phyloP scores from a whole-genome alignment of 2,329 filamentous ascomycete species.

The Verticillium albo-atrum region DNA sequence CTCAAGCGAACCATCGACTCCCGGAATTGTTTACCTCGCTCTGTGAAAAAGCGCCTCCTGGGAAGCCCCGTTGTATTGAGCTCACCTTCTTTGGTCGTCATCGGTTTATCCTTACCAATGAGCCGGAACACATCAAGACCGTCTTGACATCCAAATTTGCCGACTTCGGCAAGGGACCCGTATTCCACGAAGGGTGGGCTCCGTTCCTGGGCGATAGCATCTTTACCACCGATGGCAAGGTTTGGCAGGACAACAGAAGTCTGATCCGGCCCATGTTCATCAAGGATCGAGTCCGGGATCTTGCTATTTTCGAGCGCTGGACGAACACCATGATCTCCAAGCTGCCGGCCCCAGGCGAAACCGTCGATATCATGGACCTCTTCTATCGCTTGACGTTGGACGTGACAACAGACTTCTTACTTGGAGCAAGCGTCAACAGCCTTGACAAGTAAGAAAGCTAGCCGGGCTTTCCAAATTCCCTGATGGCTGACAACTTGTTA shows the following conservation, averaged over 20 bases:
- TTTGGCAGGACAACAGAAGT: constrained; percentile 50
- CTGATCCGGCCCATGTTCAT: constrained; percentile 51
- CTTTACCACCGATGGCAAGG: constrained; percentile 46
- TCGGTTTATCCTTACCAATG: constrained; percentile 41
- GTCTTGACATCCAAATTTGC: constrained; percentile 49
- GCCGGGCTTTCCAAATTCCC: not conserved
- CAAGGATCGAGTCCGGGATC: constrained; percentile 40
- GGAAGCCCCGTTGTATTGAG: constrained; percentile 31
- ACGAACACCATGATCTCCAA: constrained; percentile 52
- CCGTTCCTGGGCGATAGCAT: constrained; percentile 52
- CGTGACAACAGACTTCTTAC: constrained; percentile 63
- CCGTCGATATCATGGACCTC: constrained; percentile 56
- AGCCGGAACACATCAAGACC: constrained; percentile 44
- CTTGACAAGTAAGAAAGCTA: constrained; percentile 29
- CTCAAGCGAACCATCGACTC: constrained; percentile 19
- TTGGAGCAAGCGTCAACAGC: constrained; percentile 52
- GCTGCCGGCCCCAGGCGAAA: constrained; percentile 48
- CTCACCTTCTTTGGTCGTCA: constrained; percentile 23
- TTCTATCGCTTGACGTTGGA: constrained; percentile 66
- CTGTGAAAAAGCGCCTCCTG: constrained; percentile 20
- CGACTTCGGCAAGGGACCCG: constrained; percentile 43
- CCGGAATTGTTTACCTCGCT: constrained; percentile 24
- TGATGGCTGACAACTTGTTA: constrained; percentile 18
- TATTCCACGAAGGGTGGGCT: constrained; percentile 36
- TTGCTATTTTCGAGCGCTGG: constrained; percentile 57